Conservation (phyloP, 306 rosid species). For the Sophora flavescens region DNA sequence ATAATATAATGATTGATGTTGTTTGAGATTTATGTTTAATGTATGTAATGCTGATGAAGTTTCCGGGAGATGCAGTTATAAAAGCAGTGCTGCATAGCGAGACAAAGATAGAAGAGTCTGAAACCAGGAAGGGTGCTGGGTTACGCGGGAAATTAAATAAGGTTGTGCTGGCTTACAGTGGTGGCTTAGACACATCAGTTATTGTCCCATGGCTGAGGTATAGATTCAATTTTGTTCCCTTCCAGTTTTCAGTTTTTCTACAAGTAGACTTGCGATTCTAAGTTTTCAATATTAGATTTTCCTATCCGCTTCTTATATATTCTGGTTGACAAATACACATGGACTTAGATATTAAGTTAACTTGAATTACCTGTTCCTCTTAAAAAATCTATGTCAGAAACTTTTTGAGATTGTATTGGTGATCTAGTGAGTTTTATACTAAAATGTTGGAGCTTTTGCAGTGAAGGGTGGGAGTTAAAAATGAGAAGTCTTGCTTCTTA, state of each 20-base stretch:
- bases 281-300: neutral
- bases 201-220: slow-evolving; percentile 98
- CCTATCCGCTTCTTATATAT: neutral
- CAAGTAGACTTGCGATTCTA: neutral
- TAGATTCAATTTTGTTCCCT: neutral
- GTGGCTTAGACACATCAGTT: slow-evolving; percentile 97
- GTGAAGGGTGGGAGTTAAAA: slow-evolving; percentile 13
- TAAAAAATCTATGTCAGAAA: neutral
- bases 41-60: slow-evolving; percentile 37
- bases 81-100: slow-evolving; percentile 59
- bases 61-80: slow-evolving; percentile 53
- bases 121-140: slow-evolving; percentile 55
- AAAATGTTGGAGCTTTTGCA: neutral
- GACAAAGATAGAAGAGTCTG: slow-evolving; percentile 51
- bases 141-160: slow-evolving; percentile 83
- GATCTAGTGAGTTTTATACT: neutral
- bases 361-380: neutral
- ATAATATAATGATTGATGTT: slow-evolving; percentile 12
- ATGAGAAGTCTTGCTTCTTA: neutral
- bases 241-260: neutral
- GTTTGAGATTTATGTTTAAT: slow-evolving; percentile 20
- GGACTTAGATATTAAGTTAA: neutral
- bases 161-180: slow-evolving; percentile 98
- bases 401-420: neutral
- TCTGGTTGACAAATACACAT: neutral